A percentile compares a stretch with the other conserved stretches of the same genome.
phyloP scores from a whole-genome alignment of 2,329 filamentous ascomycete species.

The Botrytis fabae region DNA sequence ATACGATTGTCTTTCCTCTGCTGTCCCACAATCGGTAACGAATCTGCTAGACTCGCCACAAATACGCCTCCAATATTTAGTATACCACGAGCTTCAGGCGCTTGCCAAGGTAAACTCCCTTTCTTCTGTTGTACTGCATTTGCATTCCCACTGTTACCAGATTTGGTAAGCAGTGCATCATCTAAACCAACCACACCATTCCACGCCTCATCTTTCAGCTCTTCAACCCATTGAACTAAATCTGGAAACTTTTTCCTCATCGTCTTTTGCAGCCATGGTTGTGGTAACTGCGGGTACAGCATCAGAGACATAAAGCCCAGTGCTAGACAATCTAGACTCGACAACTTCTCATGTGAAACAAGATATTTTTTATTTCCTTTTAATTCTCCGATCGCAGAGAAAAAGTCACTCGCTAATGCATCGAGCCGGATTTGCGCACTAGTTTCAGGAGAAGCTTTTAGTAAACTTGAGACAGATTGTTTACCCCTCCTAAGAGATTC shows the following conservation, averaged over 20 bases:
- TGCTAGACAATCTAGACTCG: conserved; percentile 74
- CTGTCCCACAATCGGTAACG: conserved; percentile 37
- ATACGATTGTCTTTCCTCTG: conserved; percentile 36
- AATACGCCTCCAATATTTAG: conserved; percentile 37
- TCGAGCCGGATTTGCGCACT: conserved; percentile 75
- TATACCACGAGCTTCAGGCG: conserved; percentile 35
- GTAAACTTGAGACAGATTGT: conserved; percentile 54
- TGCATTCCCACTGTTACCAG: conserved; percentile 18
- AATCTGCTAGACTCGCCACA: conserved; percentile 36
- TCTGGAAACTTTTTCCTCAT: conserved; percentile 52
- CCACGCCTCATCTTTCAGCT: conserved; percentile 43
- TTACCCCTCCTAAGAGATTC: conserved; percentile 39
- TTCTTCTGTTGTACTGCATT: conserved; percentile 26
- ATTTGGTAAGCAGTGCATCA: conserved; percentile 34
- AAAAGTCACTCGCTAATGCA: conserved; percentile 67
- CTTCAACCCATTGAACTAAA: conserved; percentile 48
- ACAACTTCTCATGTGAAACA: conserved; percentile 52
- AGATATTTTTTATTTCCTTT: conserved; percentile 58
- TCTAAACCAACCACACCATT: conserved; percentile 39
- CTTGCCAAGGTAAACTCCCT: conserved; percentile 38
- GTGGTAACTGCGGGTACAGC: conserved; percentile 60
- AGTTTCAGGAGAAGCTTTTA: conserved; percentile 68
- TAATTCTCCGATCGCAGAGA: conserved; percentile 68
- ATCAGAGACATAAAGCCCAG: conserved; percentile 80
- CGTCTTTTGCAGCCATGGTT: conserved; percentile 60